These are phyloP conservation scores for Yamadazyma sp. DNA, from an alignment of 1,139 yeast species.

Conservation along the genomic window DNA sequence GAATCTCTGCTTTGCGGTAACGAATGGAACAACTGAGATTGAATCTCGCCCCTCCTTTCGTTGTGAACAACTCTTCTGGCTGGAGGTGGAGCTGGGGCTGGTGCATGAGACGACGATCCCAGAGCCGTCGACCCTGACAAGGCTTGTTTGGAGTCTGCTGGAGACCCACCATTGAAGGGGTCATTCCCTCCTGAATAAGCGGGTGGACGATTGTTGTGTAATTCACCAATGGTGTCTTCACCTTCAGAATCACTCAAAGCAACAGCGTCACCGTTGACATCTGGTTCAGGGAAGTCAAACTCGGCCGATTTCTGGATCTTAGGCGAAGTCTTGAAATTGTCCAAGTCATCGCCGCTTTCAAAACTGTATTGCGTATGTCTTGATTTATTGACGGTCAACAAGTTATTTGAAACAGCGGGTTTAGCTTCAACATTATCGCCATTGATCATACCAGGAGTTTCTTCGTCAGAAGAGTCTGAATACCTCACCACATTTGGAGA, in stretches of 20 bases:
- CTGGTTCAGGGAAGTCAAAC: slow-evolving; percentile 23
- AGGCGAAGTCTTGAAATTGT: slow-evolving; percentile 31
- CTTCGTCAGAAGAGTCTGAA: slow-evolving; percentile 26
- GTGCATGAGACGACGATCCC: neutral
- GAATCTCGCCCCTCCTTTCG: slow-evolving; percentile 16
- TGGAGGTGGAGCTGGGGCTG: slow-evolving; percentile 69
- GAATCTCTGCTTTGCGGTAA: slow-evolving; percentile 46
- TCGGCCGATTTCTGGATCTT: slow-evolving; percentile 18
- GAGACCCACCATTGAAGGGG: neutral
- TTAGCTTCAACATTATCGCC: slow-evolving; percentile 9
- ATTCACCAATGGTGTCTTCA: slow-evolving; percentile 9
- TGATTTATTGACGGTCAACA: slow-evolving; percentile 14
- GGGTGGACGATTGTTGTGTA: slow-evolving; percentile 1
- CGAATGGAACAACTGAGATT: slow-evolving; percentile 54
- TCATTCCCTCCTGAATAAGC: neutral
- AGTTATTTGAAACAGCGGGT: slow-evolving; percentile 7
- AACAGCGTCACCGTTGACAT: slow-evolving; percentile 9
- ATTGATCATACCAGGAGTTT: slow-evolving; percentile 16
- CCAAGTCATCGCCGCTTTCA: slow-evolving; percentile 44
- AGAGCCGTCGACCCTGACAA: neutral
- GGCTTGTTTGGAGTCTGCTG: neutral
- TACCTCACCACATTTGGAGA: slow-evolving; percentile 33
- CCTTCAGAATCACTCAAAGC: slow-evolving; percentile 6
- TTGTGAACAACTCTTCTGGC: slow-evolving; percentile 55
- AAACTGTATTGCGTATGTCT: slow-evolving; percentile 32